Evolutionary conservation across 1,139 yeast species (phyloP), one percentile per base, ranked within the genome.

Genomic region (Nematodospora anomalae): DNA sequence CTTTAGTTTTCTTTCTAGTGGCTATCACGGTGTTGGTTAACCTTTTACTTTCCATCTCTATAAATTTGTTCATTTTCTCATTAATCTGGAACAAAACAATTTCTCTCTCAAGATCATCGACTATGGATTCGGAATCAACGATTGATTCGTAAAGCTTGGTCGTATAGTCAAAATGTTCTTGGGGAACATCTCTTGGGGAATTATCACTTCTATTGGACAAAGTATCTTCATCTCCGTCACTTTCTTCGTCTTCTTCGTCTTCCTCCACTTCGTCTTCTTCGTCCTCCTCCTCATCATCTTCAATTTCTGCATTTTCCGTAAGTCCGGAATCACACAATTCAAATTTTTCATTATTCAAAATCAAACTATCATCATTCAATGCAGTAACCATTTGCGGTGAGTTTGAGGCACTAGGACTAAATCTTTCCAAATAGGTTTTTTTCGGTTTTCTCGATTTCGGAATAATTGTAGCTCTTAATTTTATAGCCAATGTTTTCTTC

Each of bases 341-440:
- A 28, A 67, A 50, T 32, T 66, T 64, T 44, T 65, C 70, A 30
- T 62, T 64, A 7, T 60, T 65, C 28, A 66, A 50, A 28, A 64
- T 53, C 29, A 66, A 58, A 36, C 57, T 60, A 35, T 64, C 70
- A 33, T 62, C 64, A 40, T 55, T 60, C 24, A 67, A 53, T 30
- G 64, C 65, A 38, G 58, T 62, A 30, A 67, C 42, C 64, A 67
- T 66, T 43, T 66, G 72, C 1, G 76, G 75, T 6, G 74, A 67
- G 41, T 56, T 64, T 0, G 72, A 62, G 4, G 71, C 62, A 4
- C 73, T 66, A 2, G 67, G 58, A 37, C 57, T 53, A 35, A 66
- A 67, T 18, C 64, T 48, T 30, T 60, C 63, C 21, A 55, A 42
- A 33, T 49, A 52, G n/a, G 53, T 37, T 3, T 41, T 47, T 38